These are phyloP conservation scores for Fraxinus greggii DNA, from an alignment of 305 asterid genomes.

Conservation along the genomic window DNA sequence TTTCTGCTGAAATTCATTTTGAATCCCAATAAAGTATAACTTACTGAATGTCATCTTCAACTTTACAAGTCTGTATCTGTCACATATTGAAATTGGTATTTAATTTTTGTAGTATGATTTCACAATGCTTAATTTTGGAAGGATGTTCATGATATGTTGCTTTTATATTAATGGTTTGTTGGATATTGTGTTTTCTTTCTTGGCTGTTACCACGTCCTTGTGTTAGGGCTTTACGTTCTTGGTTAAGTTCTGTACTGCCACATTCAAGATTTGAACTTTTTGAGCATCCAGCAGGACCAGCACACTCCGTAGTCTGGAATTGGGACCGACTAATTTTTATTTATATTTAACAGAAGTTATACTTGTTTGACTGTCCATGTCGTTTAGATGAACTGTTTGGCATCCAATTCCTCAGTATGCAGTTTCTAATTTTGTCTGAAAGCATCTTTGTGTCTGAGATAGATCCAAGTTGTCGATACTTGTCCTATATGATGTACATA, in stretches of 20 bases:
- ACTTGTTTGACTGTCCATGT: not conserved
- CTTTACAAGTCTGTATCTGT: constrained; percentile 8
- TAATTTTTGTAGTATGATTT: not conserved
- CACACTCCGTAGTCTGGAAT: not conserved
- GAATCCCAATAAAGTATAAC: constrained; percentile 12
- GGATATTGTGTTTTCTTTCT: constrained; percentile 13
- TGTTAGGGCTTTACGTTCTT: not conserved
- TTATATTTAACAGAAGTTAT: not conserved
- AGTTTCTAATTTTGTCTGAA: not conserved
- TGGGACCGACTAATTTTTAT: constrained; percentile 12
- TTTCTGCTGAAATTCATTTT: not conserved
- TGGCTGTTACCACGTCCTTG: not conserved
- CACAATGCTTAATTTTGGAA: not conserved
- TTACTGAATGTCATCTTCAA: constrained; percentile 1
- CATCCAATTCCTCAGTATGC: not conserved
- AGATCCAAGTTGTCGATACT: constrained; percentile 10
- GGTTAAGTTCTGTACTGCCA: not conserved
- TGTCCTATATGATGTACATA: not conserved
- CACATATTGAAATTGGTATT: not conserved
- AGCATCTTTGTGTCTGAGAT: not conserved
- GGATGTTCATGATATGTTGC: constrained; percentile 18
- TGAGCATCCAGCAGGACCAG: not conserved
- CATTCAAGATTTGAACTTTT: constrained; percentile 7
- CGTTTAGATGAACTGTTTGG: not conserved
- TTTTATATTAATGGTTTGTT: constrained; percentile 5